phyloP scores from a whole-genome alignment of 805 yeast species.

The Candida rishiriensis region DNA sequence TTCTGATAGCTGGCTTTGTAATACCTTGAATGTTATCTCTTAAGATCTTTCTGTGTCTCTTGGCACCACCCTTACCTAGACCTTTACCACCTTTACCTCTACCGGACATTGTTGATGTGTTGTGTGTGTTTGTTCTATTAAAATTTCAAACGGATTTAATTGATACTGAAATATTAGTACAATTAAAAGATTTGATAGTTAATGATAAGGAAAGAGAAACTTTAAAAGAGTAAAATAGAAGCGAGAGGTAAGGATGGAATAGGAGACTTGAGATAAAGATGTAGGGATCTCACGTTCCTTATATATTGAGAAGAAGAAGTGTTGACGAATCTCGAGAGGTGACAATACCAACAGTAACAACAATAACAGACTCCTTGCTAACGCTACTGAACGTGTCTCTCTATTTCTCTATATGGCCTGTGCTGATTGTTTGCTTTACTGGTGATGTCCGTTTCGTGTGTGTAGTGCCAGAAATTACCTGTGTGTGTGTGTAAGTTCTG shows the following conservation, averaged over 20 bases:
- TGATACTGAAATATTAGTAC: not conserved
- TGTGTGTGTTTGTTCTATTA: not conserved
- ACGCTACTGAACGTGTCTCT: too few species aligned
- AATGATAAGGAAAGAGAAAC: conserved; percentile 11
- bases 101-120: conserved; percentile 71
- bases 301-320: too few species aligned
- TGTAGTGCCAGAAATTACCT: too few species aligned
- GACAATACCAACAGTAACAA: too few species aligned
- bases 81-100: conserved; percentile 99
- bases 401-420: too few species aligned
- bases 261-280: too few species aligned
- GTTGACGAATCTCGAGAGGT: too few species aligned
- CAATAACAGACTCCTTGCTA: too few species aligned
- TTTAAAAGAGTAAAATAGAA: conserved; percentile 6
- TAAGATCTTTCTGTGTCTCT: conserved; percentile 99
- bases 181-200: conserved; percentile 12
- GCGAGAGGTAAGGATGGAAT: not conserved
- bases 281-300: too few species aligned
- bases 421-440: too few species aligned
- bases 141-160: not conserved
- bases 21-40: conserved; percentile 99
- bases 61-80: conserved; percentile 99
- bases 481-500: too few species aligned
- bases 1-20: conserved; percentile 99
- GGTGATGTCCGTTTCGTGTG: too few species aligned